phyloP scores from a whole-genome alignment of 331 rosid species.

The Saraca asoca region DNA sequence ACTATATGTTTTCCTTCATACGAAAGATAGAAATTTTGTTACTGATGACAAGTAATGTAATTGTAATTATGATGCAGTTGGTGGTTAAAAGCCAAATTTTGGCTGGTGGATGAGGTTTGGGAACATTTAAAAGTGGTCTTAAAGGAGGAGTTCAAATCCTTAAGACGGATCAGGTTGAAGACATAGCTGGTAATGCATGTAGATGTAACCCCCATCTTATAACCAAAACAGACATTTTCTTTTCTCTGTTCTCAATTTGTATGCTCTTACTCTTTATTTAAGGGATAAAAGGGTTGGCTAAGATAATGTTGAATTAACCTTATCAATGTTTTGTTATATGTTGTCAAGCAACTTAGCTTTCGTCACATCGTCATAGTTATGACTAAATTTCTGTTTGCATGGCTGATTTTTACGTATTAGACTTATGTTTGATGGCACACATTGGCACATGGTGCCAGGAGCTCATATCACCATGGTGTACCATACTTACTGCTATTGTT shows the following conservation, averaged over 20 bases:
- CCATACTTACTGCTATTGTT: constrained; percentile 26
- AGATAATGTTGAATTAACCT: background rate
- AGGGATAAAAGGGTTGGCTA: background rate
- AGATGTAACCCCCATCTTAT: background rate
- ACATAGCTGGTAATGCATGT: constrained; percentile 70
- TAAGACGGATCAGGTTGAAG: constrained; percentile 80
- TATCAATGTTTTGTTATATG: background rate
- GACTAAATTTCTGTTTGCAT: background rate
- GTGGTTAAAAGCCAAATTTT: constrained; percentile 97
- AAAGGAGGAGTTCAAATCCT: constrained; percentile 97
- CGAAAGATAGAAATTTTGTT: background rate
- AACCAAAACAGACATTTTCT: constrained; percentile 17
- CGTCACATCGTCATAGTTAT: background rate
- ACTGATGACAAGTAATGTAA: constrained; percentile 31
- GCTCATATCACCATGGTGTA: background rate
- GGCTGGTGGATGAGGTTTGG: constrained; percentile 98
- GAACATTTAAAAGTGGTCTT: constrained; percentile 88
- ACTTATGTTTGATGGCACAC: background rate
- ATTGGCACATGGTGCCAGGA: background rate
- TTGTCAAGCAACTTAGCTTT: background rate
- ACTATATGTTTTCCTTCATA: constrained; percentile 5
- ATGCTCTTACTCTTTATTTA: background rate
- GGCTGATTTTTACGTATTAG: background rate
- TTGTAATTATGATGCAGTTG: constrained; percentile 63
- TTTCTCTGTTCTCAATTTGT: constrained; percentile 27